A percentile compares a stretch with the other conserved stretches of the same genome.
Conservation (phyloP, 768 basidiomycete species). For the Pilatotrama ljubarskyi region DNA sequence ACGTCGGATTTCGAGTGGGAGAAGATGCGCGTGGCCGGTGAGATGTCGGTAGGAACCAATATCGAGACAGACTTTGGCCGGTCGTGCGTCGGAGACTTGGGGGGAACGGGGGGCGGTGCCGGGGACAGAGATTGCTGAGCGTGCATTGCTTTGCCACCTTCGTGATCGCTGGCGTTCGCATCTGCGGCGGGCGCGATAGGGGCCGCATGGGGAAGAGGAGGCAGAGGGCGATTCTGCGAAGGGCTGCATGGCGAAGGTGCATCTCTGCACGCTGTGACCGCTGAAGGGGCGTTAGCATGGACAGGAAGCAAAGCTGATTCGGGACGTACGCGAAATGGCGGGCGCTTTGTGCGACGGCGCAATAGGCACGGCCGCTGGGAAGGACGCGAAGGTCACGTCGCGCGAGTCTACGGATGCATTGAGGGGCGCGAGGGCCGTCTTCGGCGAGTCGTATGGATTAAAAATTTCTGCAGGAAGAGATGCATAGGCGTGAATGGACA, state of each 20-base stretch:
- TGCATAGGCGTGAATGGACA: not conserved
- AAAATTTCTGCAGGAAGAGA: not conserved
- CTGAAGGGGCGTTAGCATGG: not conserved
- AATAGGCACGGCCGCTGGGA: not conserved
- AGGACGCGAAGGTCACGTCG: not conserved
- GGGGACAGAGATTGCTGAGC: not conserved
- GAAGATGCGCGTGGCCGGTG: conserved; percentile 6
- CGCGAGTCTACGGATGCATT: not conserved
- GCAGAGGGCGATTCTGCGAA: not conserved
- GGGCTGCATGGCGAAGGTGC: not conserved
- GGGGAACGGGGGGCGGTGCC: conserved; percentile 20
- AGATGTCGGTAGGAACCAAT: conserved; percentile 19
- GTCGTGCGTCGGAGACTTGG: conserved; percentile 12
- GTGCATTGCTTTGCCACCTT: not conserved
- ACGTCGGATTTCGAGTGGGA: conserved; percentile 12
- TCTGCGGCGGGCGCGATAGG: not conserved
- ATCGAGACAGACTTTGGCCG: conserved; percentile 19
- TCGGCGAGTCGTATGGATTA: not conserved
- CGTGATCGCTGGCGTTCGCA: not conserved
- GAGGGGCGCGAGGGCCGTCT: not conserved
- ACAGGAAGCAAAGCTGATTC: not conserved
- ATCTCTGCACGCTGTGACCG: not conserved
- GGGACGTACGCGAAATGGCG: not conserved
- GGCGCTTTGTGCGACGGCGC: not conserved
- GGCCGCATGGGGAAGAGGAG: not conserved